Percentiles rank a stretch among this genome's conserved stretches.
Conservation (phyloP, 352 stramenopile genomes). For the Globisporangium splendens region DNA sequence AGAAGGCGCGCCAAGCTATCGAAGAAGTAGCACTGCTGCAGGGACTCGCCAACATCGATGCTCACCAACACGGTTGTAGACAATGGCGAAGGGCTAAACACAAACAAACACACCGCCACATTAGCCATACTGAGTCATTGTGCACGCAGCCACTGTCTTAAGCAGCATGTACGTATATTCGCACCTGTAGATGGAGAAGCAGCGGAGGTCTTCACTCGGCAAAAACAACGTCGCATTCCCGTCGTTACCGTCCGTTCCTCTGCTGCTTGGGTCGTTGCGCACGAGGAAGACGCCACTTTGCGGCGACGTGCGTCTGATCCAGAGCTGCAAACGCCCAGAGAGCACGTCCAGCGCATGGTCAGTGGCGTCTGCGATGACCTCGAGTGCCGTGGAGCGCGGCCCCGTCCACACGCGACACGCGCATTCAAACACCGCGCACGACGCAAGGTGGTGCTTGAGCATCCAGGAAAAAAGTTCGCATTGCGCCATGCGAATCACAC, state of each 20-base stretch:
- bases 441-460: too few species aligned
- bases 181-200: conserved; percentile 53
- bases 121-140: neutral
- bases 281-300: conserved; percentile 9
- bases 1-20: conserved; percentile 15
- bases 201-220: conserved; percentile 21
- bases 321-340: conserved; percentile 5
- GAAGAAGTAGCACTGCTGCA: conserved; percentile 61
- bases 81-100: conserved; percentile 49
- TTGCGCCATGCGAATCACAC: too few species aligned
- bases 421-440: conserved; percentile 23
- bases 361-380: conserved; percentile 25
- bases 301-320: neutral
- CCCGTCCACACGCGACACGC: conserved; percentile 47
- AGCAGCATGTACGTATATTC: neutral
- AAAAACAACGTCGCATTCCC: conserved; percentile 25
- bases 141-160: too few species aligned
- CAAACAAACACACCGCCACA: neutral
- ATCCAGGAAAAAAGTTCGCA: too few species aligned
- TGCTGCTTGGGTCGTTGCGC: neutral
- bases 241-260: neutral
- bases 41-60: conserved; percentile 30
- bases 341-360: conserved; percentile 25
- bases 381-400: conserved; percentile 17
- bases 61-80: conserved; percentile 43